phyloP scores from a whole-genome alignment of 2,329 filamentous ascomycete species.

The Penicillium sp. region DNA sequence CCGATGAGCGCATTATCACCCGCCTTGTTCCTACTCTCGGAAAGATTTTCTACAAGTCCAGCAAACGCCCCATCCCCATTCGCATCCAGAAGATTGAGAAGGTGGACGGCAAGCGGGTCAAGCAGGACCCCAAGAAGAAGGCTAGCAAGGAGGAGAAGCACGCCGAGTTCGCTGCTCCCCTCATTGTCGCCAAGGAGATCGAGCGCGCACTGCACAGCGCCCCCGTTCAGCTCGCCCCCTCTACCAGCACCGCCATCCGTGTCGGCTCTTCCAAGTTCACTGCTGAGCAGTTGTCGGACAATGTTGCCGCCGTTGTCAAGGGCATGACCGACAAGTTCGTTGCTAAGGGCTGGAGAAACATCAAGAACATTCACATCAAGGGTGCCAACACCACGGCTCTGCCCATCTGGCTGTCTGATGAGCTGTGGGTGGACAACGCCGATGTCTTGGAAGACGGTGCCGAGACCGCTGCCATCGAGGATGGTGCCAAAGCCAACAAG shows the following conservation, averaged over 20 bases:
- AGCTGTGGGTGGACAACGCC: conserved; percentile 80
- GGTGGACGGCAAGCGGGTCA: conserved; percentile 58
- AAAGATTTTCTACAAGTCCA: conserved; percentile 88
- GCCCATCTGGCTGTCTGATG: conserved; percentile 90
- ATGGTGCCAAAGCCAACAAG: conserved; percentile 52
- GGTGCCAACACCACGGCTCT: conserved; percentile 81
- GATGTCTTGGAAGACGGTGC: conserved; percentile 61
- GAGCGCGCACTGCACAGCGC: conserved; percentile 73
- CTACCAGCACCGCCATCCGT: conserved; percentile 75
- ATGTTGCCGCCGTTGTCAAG: conserved; percentile 69
- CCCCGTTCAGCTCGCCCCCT: conserved; percentile 74
- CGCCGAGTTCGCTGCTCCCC: conserved; percentile 55
- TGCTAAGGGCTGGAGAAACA: conserved; percentile 81
- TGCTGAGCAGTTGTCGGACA: conserved; percentile 73
- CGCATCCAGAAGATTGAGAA: conserved; percentile 65
- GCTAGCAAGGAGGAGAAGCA: conserved; percentile 43
- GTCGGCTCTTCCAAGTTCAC: conserved; percentile 74
- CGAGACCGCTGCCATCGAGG: conserved; percentile 36
- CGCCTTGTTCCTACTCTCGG: conserved; percentile 75
- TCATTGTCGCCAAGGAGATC: conserved; percentile 75
- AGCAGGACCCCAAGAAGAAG: conserved; percentile 54
- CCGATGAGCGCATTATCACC: conserved; percentile 77
- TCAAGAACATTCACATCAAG: conserved; percentile 85
- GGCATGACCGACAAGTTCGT: conserved; percentile 75
- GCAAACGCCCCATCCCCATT: conserved; percentile 85